Conservation (phyloP, 306 rosid genomes). For the Carpinus viminea region DNA sequence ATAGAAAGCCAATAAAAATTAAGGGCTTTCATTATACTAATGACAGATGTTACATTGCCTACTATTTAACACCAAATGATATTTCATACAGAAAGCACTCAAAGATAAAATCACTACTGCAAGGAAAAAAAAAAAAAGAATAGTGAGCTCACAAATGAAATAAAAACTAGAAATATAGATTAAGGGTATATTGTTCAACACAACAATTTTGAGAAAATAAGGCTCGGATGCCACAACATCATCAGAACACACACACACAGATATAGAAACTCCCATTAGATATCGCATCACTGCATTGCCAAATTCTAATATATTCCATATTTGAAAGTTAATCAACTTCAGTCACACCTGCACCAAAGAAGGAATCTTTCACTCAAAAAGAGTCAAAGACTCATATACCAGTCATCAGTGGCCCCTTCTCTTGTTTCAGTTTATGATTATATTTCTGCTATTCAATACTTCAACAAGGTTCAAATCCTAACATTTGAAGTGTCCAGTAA, state of each 20-base stretch:
- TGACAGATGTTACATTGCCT: background rate
- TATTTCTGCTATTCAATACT: background rate
- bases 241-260: background rate
- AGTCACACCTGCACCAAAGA: conserved; percentile 1
- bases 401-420: background rate
- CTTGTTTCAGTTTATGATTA: background rate
- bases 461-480: background rate
- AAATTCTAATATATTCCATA: background rate
- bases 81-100: background rate
- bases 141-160: background rate
- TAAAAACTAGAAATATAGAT: background rate
- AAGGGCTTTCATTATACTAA: conserved; percentile 4
- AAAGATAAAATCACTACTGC: background rate
- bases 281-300: background rate
- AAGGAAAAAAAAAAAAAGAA: background rate
- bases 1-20: conserved; percentile 3
- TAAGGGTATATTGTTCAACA: background rate
- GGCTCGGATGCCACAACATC: background rate
- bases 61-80: background rate
- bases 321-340: background rate
- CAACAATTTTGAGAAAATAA: background rate
- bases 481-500: background rate
- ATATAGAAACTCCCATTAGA: background rate
- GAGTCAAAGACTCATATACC: background rate
- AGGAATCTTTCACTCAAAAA: background rate